phyloP scores from a whole-genome alignment of 1,284 basidiomycete genomes.

The Moesziomyces parantarcticus region DNA sequence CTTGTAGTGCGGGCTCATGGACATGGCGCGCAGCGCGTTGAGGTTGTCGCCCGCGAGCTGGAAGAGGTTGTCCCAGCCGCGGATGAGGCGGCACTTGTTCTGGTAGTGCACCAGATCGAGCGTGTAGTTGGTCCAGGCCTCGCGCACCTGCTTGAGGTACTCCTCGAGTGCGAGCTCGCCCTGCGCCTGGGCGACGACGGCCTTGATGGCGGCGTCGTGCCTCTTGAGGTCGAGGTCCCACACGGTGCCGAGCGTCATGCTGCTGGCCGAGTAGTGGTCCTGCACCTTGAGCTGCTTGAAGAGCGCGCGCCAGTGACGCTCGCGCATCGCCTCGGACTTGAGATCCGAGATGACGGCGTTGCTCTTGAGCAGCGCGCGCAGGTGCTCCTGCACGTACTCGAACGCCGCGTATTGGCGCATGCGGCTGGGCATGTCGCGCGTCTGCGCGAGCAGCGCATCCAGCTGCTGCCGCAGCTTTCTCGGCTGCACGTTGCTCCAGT shows the following conservation, averaged over 20 bases:
- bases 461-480: slow-evolving; percentile 94
- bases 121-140: slow-evolving; percentile 95
- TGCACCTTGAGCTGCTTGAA: slow-evolving; percentile 83
- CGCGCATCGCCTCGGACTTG: slow-evolving; percentile 95
- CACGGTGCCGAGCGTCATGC: slow-evolving; percentile 94
- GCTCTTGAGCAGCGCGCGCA: slow-evolving; percentile 86
- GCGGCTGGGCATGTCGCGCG: slow-evolving; percentile 97
- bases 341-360: slow-evolving; percentile 89
- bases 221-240: slow-evolving; percentile 96
- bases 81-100: slow-evolving; percentile 95
- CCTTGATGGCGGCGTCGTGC: slow-evolving; percentile 90
- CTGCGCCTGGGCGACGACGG: slow-evolving; percentile 95
- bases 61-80: slow-evolving; percentile 87
- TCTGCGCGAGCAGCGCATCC: slow-evolving; percentile 85
- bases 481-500: slow-evolving; percentile 87
- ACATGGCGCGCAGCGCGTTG: slow-evolving; percentile 94
- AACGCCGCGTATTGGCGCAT: slow-evolving; percentile 99
- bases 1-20: slow-evolving; percentile 66
- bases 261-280: slow-evolving; percentile 69
- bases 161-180: slow-evolving; percentile 77
- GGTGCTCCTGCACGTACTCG: slow-evolving; percentile 93
- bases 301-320: slow-evolving; percentile 97
- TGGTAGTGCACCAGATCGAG: slow-evolving; percentile 98
- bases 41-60: slow-evolving; percentile 74
- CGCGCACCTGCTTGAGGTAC: slow-evolving; percentile 77